Evolutionary conservation across 768 basidiomycete species (phyloP).

Genomic region (Tricholoma saponaceum): DNA sequence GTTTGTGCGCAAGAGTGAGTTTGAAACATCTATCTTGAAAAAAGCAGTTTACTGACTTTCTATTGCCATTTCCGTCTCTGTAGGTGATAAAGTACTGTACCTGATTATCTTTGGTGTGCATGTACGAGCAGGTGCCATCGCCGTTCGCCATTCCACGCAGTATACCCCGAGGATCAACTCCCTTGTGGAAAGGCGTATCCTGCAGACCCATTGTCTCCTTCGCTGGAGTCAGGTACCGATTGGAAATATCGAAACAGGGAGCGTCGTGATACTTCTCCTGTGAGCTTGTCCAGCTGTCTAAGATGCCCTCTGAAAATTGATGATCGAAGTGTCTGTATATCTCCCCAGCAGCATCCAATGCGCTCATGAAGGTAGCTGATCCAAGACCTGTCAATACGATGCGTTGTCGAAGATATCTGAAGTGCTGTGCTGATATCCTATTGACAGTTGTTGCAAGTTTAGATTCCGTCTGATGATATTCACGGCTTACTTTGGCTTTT

Average conservation of each 20-base stretch:
- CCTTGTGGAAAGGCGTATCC: not conserved
- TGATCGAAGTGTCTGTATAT: too few relatives aligned
- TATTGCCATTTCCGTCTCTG: not conserved
- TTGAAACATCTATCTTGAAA: not conserved
- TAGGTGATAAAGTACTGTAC: constrained; percentile 5
- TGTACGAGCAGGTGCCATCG: not conserved
- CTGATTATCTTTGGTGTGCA: constrained; percentile 13
- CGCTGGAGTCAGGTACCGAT: constrained; percentile 7
- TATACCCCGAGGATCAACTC: constrained; percentile 3
- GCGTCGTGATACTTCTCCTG: too few relatives aligned
- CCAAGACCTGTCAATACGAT: too few relatives aligned
- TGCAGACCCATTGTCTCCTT: not conserved
- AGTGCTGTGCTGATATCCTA: too few relatives aligned
- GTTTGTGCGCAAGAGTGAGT: not conserved
- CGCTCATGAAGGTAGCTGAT: too few relatives aligned
- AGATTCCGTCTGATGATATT: too few relatives aligned
- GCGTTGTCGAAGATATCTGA: too few relatives aligned
- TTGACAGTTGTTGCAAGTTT: too few relatives aligned
- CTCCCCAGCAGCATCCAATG: too few relatives aligned
- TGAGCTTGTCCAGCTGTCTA: too few relatives aligned
- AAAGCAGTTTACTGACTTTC: not conserved
- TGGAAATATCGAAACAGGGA: not conserved
- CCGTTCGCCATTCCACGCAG: not conserved
- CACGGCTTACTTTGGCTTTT: too few relatives aligned
- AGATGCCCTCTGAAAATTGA: too few relatives aligned